Base-by-base conservation (phyloP, 1,139 yeast genomes). In the Debaryomycetaceae sp. region DNA sequence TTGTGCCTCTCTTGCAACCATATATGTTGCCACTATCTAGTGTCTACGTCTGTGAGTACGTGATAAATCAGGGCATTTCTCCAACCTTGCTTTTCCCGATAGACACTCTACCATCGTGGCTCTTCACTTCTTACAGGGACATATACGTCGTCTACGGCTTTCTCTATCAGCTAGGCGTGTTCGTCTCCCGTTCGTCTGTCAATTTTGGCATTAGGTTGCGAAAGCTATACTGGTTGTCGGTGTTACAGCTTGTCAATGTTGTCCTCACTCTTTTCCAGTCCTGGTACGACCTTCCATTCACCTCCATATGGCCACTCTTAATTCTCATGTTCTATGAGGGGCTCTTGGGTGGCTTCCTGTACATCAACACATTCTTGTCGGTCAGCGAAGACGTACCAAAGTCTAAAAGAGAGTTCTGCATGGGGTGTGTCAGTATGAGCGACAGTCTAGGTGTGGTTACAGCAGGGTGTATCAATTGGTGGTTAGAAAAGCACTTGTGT, bases 131-230 rank as follows among this genome's bases (percentile, higher is more conserved):
- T 20, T 88, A 80, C 61, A 74, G 98, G 50, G 99, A 93, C 55
- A 85, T 88, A 6, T 93, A 93, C 60, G 98, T 93, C 22, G 84
- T 90, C 0, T 93, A 93, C 59, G 96, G 97, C n/a, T 86, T 95
- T 6, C 63, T 91, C 3, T 93, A 93, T 59, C 98, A 93, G 61
- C 62, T 89, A 6, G 99, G 99, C 6, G 99, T 93, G 0, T 89
- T 91, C 56, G 76, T 93, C 1, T 89, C 97, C 1, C 72, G 98
- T 45, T 87, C 97, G 0, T 87, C 96, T 1, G 83, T 88, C 1
- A 73, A 82, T 6, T 73, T 84, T 47, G 76, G 76, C 2, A 56
- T 87, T 34, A 67, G 96, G 40, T 65, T 90, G 38, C 70, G 65
- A 40, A 71, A 72, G 6, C 69, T 93, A 8, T 83, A 84, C 60